A percentile compares a stretch with the other conserved stretches of the same genome.
These are phyloP conservation scores for Magnusiomyces magnusii DNA, from an alignment of 1,139 yeast genomes.

Conservation along the genomic window DNA sequence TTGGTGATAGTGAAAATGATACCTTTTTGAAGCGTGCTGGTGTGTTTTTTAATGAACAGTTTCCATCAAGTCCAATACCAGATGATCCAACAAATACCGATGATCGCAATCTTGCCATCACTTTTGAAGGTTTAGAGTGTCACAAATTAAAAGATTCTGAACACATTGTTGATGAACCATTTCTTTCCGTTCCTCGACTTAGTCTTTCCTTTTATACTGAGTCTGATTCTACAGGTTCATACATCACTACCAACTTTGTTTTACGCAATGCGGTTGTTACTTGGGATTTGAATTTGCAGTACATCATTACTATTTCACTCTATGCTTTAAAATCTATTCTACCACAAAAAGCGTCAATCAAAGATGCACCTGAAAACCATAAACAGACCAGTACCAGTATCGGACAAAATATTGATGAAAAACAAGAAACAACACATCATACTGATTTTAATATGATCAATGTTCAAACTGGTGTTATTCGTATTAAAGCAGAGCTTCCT, in stretches of 20 bases:
- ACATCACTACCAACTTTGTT: constrained; percentile 20
- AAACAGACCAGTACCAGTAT: neutral
- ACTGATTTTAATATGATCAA: constrained; percentile 32
- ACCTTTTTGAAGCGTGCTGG: neutral
- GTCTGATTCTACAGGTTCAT: constrained; percentile 14
- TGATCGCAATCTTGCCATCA: constrained; percentile 16
- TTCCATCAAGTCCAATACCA: neutral
- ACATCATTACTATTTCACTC: constrained; percentile 21
- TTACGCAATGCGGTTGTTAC: constrained; percentile 25
- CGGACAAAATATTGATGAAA: neutral
- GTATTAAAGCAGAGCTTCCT: constrained; percentile 45
- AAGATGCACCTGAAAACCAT: neutral
- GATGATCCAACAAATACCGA: constrained; percentile 6
- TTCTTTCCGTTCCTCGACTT: constrained; percentile 27
- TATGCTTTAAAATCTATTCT: constrained; percentile 13
- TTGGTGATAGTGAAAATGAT: constrained; percentile 9
- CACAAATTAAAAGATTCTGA: constrained; percentile 19
- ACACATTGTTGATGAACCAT: constrained; percentile 13
- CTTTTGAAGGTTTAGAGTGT: constrained; percentile 28
- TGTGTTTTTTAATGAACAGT: neutral
- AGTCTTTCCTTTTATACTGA: constrained; percentile 21
- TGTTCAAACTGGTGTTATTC: constrained; percentile 36
- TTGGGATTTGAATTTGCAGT: constrained; percentile 30
- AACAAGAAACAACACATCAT: neutral
- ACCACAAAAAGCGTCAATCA: neutral